Base-by-base conservation (phyloP, 495 filamentous ascomycete genomes). In the Cercophora newfieldiana region DNA sequence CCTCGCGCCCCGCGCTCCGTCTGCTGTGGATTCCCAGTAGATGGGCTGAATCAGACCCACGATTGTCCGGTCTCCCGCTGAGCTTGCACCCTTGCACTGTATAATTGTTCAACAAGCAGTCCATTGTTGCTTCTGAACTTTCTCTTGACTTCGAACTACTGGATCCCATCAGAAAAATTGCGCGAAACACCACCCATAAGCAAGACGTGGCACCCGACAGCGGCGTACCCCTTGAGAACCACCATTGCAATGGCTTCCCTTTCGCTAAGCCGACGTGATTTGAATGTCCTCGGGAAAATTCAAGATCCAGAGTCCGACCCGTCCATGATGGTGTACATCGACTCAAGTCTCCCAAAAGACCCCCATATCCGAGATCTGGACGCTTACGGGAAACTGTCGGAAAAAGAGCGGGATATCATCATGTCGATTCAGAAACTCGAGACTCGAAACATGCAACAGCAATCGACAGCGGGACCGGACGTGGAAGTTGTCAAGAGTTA, bases 291-390 rank as follows among this genome's bases (percentile, higher is more conserved):
- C 49, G 80, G 88, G 69, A 89, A 90, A 60, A 89, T 96, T 74
- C 92, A 90, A 71, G 91, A 95, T 67, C 89, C 90, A 14, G 92
- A 94, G 72, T 83, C 87, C 30, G 85, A 89, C 22, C 86, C 90
- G 1, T 69, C 79, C 12, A 71, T 80, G 1, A 75, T 79, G 0
- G 73, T 87, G 24, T 76, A 80, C 29, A 80, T 93, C 47, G 85
- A 89, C 68, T 5, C 79, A 0, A 77, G 77, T 1, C 81, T 92
- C 14, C 86, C 90, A 12, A 78, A 84, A 44, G 86, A 90, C 72
- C 88, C 90, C 1, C 78, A 86, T 53, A 77, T 88, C 68, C 63
- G 65, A 6, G 76, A 84, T 53, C 48, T 66, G 3, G 69, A 70
- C 33, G 47, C 72, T 3, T 82, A 80, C 66, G 71, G 78, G n/a